A percentile compares a stretch with the other conserved stretches of the same genome.
phyloP scores from a whole-genome alignment of 1,284 basidiomycete species.

The Apiotrichum porosum region DNA sequence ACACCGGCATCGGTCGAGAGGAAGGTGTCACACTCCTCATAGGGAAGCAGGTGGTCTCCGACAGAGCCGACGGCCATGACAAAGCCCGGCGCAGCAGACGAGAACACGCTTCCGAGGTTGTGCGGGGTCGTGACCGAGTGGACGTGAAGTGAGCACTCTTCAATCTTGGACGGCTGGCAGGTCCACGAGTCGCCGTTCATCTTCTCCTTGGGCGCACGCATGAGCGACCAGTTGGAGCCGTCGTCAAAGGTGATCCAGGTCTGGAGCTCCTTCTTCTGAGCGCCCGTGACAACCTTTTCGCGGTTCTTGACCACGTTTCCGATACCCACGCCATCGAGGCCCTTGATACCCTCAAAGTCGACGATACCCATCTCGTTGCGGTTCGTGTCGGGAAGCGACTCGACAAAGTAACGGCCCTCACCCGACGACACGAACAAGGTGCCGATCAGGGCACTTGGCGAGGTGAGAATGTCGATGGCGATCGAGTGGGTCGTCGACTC shows the following conservation, averaged over 20 bases:
- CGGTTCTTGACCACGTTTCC: slow-evolving; percentile 82
- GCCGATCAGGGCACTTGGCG: slow-evolving; percentile 68
- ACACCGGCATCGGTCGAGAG: slow-evolving; percentile 83
- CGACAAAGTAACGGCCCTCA: slow-evolving; percentile 92
- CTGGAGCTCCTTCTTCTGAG: slow-evolving; percentile 62
- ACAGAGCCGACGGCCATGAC: slow-evolving; percentile 93
- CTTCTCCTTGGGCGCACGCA: slow-evolving; percentile 63
- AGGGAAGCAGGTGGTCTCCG: slow-evolving; percentile 65
- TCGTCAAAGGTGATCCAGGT: slow-evolving; percentile 88
- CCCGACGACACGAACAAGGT: slow-evolving; percentile 92
- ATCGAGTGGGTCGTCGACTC: slow-evolving; percentile 89
- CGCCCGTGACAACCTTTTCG: slow-evolving; percentile 67
- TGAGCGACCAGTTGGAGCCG: slow-evolving; percentile 70
- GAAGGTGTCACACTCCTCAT: slow-evolving; percentile 89
- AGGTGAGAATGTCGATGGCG: slow-evolving; percentile 84
- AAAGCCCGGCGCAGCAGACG: slow-evolving; percentile 86
- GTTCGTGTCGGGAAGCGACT: slow-evolving; percentile 84
- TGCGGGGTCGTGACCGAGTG: slow-evolving; percentile 87
- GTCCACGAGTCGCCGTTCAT: slow-evolving; percentile 58
- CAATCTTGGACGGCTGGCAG: slow-evolving; percentile 59
- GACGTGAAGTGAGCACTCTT: slow-evolving; percentile 77
- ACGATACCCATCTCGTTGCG: slow-evolving; percentile 82
- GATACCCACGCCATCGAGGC: slow-evolving; percentile 88
- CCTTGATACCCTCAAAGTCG: slow-evolving; percentile 86
- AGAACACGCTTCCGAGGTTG: slow-evolving; percentile 90